Conservation (phyloP, 2,329 filamentous ascomycete species). For the Myriosclerotinia scirpicola region DNA sequence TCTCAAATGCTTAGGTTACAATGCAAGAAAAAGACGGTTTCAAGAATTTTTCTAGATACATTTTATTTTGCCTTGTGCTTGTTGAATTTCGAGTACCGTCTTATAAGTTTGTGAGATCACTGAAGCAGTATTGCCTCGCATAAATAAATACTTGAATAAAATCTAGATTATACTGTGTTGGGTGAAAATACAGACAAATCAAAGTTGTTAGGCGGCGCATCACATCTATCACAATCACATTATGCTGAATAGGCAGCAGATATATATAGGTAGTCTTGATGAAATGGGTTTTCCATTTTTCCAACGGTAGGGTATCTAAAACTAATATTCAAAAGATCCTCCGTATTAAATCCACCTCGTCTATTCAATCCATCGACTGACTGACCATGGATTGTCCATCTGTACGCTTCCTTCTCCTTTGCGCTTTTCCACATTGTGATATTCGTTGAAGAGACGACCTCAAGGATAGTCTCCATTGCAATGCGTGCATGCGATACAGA, state of each 20-base stretch:
- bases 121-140: not conserved
- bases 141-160: not conserved
- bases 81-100: not conserved
- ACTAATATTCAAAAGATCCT: conserved; percentile 13
- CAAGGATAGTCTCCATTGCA: conserved; percentile 11
- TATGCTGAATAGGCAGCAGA: not conserved
- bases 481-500: not conserved
- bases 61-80: not conserved
- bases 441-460: conserved; percentile 9
- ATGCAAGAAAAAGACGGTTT: not conserved
- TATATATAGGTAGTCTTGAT: not conserved
- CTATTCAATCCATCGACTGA: conserved; percentile 2
- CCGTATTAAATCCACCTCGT: not conserved
- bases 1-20: not conserved
- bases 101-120: not conserved
- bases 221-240: not conserved
- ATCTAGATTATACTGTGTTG: not conserved
- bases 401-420: not conserved
- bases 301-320: conserved; percentile 7
- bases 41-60: conserved; percentile 1
- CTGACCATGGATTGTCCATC: not conserved
- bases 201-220: not conserved
- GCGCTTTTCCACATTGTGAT: conserved; percentile 9
- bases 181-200: not conserved
- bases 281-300: not conserved